Evolutionary conservation across 164 flowering plant genomes (phyloP), one percentile per base, ranked within the genome.

Genomic region (Tetracentron sinense): DNA sequence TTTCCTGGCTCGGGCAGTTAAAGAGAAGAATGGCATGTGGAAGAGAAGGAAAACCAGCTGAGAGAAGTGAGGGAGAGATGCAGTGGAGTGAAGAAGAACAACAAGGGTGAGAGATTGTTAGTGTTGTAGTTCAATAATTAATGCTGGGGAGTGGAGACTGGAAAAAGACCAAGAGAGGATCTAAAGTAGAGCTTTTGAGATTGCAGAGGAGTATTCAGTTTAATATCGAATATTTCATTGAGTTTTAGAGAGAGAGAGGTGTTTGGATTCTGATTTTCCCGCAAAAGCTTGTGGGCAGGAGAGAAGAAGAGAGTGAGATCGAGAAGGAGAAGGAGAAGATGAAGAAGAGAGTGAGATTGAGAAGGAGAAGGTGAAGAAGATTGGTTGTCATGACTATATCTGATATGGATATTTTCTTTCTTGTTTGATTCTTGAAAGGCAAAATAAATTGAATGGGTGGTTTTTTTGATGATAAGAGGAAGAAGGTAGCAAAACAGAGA

Each of bases 111-210:
- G 81, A 65, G 55, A 78, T 64, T n/a, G 79, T 79, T 47, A 82
- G 68, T 22, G 69, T 64, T 78, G 72, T 79, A 3, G 60, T 55
- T 47, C 62, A 44, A 62, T 77, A 79, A 44, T 84, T 72, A 31
- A 82, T 70, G 19, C 79, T 72, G 38, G 83, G 81, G 49, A 85
- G 80, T 72, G 38, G 83, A 82, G 49, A 85, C 63, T 8, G 59
- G 79, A 60, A 85, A 85, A 63, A 80, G 81, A 23, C 87, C 85
- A 19, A 81, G 30, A 25, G 84, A 73, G 57, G 90, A 81, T 71
- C 83, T 79, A 46, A 81, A 81, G 53, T 81, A 85, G 28, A 79
- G 79, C 25, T 74, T 79, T 46, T 75, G 67, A 19, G 85, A 78
- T 75, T 81, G 72, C 90, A 85, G 12, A 77, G 71, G 54, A 77